phyloP scores from a whole-genome alignment of 164 flowering plant genomes.

The Chloranthus sessilifolius region DNA sequence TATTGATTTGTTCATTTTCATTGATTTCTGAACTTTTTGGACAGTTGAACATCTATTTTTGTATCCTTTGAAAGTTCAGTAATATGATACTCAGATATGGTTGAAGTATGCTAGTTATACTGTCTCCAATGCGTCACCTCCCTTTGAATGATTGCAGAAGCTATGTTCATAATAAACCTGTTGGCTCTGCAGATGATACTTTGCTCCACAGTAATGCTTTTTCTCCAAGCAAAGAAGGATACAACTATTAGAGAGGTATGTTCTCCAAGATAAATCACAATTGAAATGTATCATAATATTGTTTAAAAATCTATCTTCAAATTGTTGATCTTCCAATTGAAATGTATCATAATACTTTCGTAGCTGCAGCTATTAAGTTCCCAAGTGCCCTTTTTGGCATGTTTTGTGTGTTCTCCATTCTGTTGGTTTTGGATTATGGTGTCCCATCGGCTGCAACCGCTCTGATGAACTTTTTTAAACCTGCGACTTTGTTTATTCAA shows the following conservation, averaged over 20 bases:
- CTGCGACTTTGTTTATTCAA: slow-evolving; percentile 80
- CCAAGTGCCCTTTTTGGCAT: slow-evolving; percentile 95
- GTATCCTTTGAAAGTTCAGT: too few relatives aligned
- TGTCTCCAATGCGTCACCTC: too few relatives aligned
- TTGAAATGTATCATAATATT: too few relatives aligned
- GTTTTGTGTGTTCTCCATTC: slow-evolving; percentile 79
- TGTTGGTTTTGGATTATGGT: slow-evolving; percentile 54
- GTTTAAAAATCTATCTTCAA: too few relatives aligned
- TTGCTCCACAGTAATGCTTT: slow-evolving; percentile 77
- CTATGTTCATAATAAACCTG: not conserved
- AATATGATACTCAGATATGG: too few relatives aligned
- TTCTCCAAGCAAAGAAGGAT: slow-evolving; percentile 63
- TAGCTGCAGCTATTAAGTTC: slow-evolving; percentile 78
- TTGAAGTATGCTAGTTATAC: too few relatives aligned
- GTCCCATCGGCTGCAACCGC: slow-evolving; percentile 60
- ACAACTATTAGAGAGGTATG: slow-evolving; percentile 70
- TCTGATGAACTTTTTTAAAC: slow-evolving; percentile 79
- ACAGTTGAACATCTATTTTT: too few relatives aligned
- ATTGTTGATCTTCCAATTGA: not conserved
- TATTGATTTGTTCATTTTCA: too few relatives aligned
- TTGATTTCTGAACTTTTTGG: too few relatives aligned
- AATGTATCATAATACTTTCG: too few relatives aligned
- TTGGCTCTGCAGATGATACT: slow-evolving; percentile 54
- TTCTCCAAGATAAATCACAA: too few relatives aligned
- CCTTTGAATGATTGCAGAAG: too few relatives aligned